phyloP scores from a whole-genome alignment of 305 asterid genomes.

The Fraxinus platypoda region DNA sequence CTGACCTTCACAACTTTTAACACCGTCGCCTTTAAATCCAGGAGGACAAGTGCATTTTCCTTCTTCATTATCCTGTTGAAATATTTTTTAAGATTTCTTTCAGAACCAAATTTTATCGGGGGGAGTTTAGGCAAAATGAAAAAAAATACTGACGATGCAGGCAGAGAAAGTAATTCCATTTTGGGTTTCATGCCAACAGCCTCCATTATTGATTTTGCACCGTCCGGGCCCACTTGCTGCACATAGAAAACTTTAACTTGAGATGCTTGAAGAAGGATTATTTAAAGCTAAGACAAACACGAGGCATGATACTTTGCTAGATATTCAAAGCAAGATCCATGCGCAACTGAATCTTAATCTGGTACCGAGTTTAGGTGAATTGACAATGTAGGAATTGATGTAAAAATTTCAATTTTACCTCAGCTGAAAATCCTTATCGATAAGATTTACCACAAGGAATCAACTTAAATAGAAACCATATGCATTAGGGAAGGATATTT shows the following conservation, averaged over 20 bases:
- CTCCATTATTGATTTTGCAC: conserved; percentile 86
- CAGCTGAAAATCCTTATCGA: neutral
- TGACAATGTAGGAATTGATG: neutral
- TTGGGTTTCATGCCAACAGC: conserved; percentile 82
- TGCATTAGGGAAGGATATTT: neutral
- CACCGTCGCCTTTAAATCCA: conserved; percentile 72
- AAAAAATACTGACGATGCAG: conserved; percentile 55
- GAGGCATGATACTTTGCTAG: neutral
- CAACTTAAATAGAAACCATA: neutral
- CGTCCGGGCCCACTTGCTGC: conserved; percentile 97
- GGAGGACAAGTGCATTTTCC: conserved; percentile 66
- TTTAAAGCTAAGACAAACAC: neutral
- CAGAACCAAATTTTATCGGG: conserved; percentile 14
- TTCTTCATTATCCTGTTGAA: conserved; percentile 51
- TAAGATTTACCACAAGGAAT: neutral
- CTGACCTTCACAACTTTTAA: conserved; percentile 63
- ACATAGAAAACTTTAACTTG: conserved; percentile 23
- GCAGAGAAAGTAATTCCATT: conserved; percentile 76
- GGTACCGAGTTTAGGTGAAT: neutral
- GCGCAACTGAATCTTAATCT: neutral
- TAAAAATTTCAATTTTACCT: neutral
- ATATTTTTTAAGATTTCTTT: conserved; percentile 12
- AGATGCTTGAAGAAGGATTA: conserved; percentile 12
- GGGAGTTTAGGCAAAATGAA: conserved; percentile 9
- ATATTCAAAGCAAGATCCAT: neutral